Evolutionary conservation across 2,329 filamentous ascomycete species (phyloP).

Genomic region (Venturia carpophila): DNA sequence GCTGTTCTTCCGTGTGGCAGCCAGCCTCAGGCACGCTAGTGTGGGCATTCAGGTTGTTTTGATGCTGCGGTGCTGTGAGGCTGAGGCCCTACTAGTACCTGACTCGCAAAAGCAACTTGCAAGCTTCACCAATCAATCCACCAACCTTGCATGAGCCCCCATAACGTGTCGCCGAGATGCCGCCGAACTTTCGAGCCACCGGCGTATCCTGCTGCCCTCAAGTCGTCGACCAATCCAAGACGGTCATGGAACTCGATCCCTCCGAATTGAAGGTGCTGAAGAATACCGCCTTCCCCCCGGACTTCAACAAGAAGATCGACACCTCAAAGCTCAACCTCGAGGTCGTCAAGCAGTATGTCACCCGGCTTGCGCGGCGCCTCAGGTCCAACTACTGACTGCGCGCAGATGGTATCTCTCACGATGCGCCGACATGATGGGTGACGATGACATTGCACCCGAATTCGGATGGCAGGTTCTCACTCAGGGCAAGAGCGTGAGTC

Average conservation of each 20-base stretch:
- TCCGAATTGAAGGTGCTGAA: constrained; percentile 85
- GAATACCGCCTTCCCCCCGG: constrained; percentile 85
- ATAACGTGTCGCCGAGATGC: not conserved
- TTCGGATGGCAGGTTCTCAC: constrained; percentile 61
- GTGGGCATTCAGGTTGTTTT: not conserved
- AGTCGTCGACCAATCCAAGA: not conserved
- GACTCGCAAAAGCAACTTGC: no score
- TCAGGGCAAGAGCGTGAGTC: not conserved
- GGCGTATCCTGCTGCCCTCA: not conserved
- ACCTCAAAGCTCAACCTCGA: constrained; percentile 95
- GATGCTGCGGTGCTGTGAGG: not conserved
- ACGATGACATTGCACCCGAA: constrained; percentile 94
- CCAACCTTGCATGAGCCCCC: not conserved
- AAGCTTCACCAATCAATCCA: not conserved
- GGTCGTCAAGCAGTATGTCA: constrained; percentile 86
- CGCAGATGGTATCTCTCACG: constrained; percentile 84
- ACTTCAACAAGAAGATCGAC: constrained; percentile 94
- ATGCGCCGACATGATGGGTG: constrained; percentile 80
- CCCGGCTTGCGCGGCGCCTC: constrained; percentile 20
- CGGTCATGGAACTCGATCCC: constrained; percentile 24
- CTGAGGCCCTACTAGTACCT: not conserved
- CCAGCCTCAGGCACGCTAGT: not conserved
- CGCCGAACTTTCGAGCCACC: not conserved
- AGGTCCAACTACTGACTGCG: constrained; percentile 20
- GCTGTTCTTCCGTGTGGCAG: no score